phyloP scores from a whole-genome alignment of 495 filamentous ascomycete species.

The Penicillium daleae region DNA sequence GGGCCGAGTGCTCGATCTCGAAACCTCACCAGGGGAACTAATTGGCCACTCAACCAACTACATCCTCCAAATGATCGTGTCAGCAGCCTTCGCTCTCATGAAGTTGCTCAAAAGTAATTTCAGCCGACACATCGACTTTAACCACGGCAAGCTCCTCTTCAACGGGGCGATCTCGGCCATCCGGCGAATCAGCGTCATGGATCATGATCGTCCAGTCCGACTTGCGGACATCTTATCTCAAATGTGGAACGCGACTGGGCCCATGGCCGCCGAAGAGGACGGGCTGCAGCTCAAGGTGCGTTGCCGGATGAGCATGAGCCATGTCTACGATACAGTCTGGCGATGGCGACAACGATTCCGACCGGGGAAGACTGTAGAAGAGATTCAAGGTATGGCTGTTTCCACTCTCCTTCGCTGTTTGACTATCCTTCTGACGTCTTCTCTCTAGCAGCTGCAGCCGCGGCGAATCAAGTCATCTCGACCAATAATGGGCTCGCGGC shows the following conservation, averaged over 20 bases:
- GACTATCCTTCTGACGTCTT: slow-evolving; percentile 8
- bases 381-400: slow-evolving; percentile 42
- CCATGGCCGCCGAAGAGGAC: slow-evolving; percentile 42
- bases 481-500: slow-evolving; percentile 30
- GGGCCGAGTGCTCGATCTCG: slow-evolving; percentile 50
- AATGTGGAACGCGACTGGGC: slow-evolving; percentile 52
- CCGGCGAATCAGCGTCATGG: slow-evolving; percentile 75
- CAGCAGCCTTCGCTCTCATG: slow-evolving; percentile 81
- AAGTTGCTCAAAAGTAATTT: slow-evolving; percentile 86
- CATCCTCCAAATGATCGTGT: slow-evolving; percentile 90
- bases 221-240: slow-evolving; percentile 52
- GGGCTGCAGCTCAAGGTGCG: slow-evolving; percentile 49
- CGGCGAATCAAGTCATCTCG: slow-evolving; percentile 37
- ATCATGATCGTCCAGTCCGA: slow-evolving; percentile 78
- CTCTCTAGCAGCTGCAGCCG: slow-evolving; percentile 22
- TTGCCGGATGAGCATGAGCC: slow-evolving; percentile 56
- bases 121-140: slow-evolving; percentile 65
- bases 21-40: slow-evolving; percentile 54
- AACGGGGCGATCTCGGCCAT: slow-evolving; percentile 77
- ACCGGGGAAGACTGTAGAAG: slow-evolving; percentile 46
- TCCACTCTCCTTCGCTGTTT: neutral
- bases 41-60: slow-evolving; percentile 82
- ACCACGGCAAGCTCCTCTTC: slow-evolving; percentile 78
- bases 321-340: slow-evolving; percentile 55
- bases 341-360: slow-evolving; percentile 53